Percentiles rank a stretch among this genome's conserved stretches.
Evolutionary conservation across 345 rosid genomes (phyloP).

Genomic region (rapeseed (Brassica napus)): DNA sequence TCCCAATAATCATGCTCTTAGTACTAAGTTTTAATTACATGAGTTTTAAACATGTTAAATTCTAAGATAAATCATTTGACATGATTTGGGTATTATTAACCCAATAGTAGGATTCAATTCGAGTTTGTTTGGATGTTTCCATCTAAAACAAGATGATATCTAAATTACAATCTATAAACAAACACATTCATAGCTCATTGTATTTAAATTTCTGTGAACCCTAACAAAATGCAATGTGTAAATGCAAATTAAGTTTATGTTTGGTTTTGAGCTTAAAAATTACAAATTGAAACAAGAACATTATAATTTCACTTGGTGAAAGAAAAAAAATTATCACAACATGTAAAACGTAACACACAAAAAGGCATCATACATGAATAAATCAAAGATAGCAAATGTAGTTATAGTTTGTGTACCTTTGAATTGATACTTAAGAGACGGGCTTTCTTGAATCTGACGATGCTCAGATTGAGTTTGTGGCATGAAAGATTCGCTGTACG

Average conservation of each 20-base stretch:
- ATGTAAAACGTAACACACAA: not conserved
- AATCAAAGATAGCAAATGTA: not conserved
- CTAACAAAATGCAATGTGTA: not conserved
- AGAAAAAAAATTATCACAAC: not conserved
- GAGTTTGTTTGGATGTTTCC: not conserved
- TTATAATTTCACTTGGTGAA: not conserved
- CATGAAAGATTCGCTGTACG: constrained; percentile 33
- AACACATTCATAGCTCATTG: not conserved
- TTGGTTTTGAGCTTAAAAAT: not conserved
- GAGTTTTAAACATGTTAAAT: not conserved
- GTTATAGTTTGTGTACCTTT: constrained; percentile 17
- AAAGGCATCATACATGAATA: not conserved
- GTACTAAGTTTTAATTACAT: too few relatives aligned
- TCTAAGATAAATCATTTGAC: not conserved
- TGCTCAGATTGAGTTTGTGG: constrained; percentile 15
- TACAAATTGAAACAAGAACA: not conserved
- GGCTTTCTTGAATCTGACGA: constrained; percentile 12
- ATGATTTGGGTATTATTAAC: not conserved
- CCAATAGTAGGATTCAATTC: not conserved
- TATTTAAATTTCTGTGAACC: not conserved
- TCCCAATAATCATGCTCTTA: too few relatives aligned
- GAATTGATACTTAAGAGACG: constrained; percentile 34
- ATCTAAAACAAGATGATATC: not conserved
- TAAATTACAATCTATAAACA: not conserved
- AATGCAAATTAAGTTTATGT: not conserved